Evolutionary conservation across 2,329 filamentous ascomycete species (phyloP).

Genomic region (Fusarium pseudoanthophilum): DNA sequence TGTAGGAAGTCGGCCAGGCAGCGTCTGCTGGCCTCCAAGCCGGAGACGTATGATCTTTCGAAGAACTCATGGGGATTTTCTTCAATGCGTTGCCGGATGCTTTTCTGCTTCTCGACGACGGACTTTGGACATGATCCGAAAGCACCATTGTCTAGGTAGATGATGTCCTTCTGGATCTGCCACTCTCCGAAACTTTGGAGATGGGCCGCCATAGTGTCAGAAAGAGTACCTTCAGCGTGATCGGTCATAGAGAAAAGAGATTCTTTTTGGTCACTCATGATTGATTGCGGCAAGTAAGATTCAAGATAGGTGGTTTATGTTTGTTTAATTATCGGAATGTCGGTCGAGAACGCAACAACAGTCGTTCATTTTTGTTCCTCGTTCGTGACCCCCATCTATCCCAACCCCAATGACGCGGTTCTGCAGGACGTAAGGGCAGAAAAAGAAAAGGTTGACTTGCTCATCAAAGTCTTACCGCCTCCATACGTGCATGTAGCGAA

Average conservation of each 20-base stretch:
- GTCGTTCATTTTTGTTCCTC: neutral
- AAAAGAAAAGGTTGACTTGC: neutral
- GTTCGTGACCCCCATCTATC: neutral
- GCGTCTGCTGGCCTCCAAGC: neutral
- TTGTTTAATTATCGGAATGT: no score
- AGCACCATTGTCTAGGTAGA: neutral
- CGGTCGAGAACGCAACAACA: neutral
- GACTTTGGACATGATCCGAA: neutral
- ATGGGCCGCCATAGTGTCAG: neutral
- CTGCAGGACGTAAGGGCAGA: neutral
- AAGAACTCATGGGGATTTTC: neutral
- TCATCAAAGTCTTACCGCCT: neutral
- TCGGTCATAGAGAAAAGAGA: no score
- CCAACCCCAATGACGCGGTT: neutral
- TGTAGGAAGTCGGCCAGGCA: neutral
- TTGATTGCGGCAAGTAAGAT: no score
- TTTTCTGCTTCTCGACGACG: neutral
- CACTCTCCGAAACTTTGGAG: neutral
- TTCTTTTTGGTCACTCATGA: no score
- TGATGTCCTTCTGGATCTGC: neutral
- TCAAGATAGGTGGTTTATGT: no score
- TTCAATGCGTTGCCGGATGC: neutral
- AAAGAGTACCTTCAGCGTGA: accelerated
- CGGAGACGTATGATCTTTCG: neutral
- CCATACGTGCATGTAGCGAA: neutral